Evolutionary conservation across 1,284 basidiomycete genomes (phyloP), one percentile per base, ranked within the genome.

Genomic region (Porodaedalea pini): DNA sequence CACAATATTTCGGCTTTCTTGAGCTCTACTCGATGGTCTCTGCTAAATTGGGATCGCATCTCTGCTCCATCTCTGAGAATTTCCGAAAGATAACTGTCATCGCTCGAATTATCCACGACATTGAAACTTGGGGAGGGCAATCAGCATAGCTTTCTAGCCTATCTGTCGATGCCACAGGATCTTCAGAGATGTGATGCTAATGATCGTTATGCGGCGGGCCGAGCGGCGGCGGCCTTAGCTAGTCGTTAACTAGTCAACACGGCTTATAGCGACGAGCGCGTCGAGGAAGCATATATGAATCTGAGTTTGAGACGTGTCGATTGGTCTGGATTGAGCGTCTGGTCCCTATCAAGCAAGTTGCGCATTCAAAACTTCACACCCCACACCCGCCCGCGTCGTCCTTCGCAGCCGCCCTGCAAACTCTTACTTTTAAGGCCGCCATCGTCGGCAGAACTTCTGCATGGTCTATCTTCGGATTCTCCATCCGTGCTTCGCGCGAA

Each of bases 361-460:
- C 10, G 7, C 21, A 50, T 39, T 7, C 32, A 36, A 11, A 29
- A 31, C 15, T 45, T 45, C 29, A 21, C n/a, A 19, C 47, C 6
- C 32, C 19, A 49, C 34, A 32, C 34, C 36, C 36, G 31, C 48
- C 32, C 36, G 34, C 32, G 21, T 17, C 2, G 17, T 17, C 17
- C 36, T 36, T 54, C 51, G 51, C 41, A 43, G 6, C 40, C 21
- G 25, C 51, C 51, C 51, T 54, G 40, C 27, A n/a, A 21, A 10
- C 10, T n/a, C 11, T 54, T 37, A 40, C 21, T 40, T n/a, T n/a
- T 27, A 37, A 39, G 3, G 13, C 51, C 51, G 51, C 10, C 41
- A 23, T 54, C 40, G 41, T 54, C 51, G 51, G 51, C 29, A 25
- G 5, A 44, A 41, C 21, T 11, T 17, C 7, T 15, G 25, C n/a